A percentile compares a stretch with the other conserved stretches of the same genome.
Evolutionary conservation across 2,329 filamentous ascomycete genomes (phyloP).

Genomic region (Colletotrichum tanaceti): DNA sequence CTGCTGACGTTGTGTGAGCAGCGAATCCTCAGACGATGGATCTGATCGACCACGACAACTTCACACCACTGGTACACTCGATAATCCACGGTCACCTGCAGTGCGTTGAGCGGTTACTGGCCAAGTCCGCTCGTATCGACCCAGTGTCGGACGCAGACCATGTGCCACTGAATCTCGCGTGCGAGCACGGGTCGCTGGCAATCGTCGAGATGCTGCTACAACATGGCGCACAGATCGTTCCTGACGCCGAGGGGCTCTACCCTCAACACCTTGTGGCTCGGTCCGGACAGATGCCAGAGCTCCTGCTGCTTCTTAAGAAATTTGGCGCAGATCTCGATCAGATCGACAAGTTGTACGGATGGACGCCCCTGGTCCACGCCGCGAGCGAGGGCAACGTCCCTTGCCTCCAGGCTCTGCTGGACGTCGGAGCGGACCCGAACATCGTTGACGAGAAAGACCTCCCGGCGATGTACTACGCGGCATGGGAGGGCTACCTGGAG

Average conservation of each 20-base stretch:
- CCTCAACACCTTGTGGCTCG: constrained; percentile 97
- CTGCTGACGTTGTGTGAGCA: constrained; percentile 47
- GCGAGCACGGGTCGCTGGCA: constrained; percentile 87
- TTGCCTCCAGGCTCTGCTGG: constrained; percentile 84
- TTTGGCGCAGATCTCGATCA: constrained; percentile 93
- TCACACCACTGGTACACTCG: constrained; percentile 93
- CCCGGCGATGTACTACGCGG: constrained; percentile 97
- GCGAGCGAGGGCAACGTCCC: constrained; percentile 95
- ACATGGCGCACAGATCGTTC: constrained; percentile 83
- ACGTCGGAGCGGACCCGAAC: constrained; percentile 80
- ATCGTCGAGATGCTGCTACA: constrained; percentile 88
- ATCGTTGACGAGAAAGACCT: constrained; percentile 92
- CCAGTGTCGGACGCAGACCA: constrained; percentile 89
- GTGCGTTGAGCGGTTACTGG: constrained; percentile 83
- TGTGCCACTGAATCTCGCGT: constrained; percentile 93
- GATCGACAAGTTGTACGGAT: constrained; percentile 94
- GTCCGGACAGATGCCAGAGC: constrained; percentile 82
- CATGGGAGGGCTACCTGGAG: constrained; percentile 95
- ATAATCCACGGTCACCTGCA: constrained; percentile 88
- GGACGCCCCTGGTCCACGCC: constrained; percentile 96
- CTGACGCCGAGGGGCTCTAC: constrained; percentile 94
- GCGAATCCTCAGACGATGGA: constrained; percentile 82
- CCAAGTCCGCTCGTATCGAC: constrained; percentile 84
- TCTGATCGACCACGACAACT: constrained; percentile 94
- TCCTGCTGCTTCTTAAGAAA: constrained; percentile 82